These are phyloP conservation scores for Achaetomium macrosporum DNA, from an alignment of 2,329 filamentous ascomycete species.

Conservation along the genomic window DNA sequence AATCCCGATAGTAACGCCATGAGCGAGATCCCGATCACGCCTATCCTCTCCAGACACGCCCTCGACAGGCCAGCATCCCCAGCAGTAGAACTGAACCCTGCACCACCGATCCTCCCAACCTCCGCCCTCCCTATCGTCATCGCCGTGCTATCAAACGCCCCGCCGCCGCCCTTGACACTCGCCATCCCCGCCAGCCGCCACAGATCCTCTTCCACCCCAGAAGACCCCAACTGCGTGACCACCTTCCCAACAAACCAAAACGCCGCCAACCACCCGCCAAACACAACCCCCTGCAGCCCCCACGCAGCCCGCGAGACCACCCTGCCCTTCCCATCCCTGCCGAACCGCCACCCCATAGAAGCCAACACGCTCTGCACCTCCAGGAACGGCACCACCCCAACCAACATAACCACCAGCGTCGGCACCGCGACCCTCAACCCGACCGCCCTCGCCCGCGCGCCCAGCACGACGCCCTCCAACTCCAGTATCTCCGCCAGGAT, in stretches of 20 bases:
- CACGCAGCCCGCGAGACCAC: conserved; percentile 53
- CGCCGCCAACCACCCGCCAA: conserved; percentile 61
- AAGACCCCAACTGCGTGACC: background rate
- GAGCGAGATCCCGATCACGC: conserved; percentile 76
- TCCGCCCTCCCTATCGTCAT: conserved; percentile 26
- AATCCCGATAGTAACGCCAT: conserved; percentile 89
- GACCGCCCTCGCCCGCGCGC: conserved; percentile 58
- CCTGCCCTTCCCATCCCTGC: conserved; percentile 50
- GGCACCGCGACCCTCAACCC: conserved; percentile 66
- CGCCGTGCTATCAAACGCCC: conserved; percentile 30
- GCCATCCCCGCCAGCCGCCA: conserved; percentile 3
- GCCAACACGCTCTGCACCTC: conserved; percentile 63
- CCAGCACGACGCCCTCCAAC: conserved; percentile 63
- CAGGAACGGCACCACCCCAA: conserved; percentile 71
- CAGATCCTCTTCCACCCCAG: conserved; percentile 8
- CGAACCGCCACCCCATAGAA: conserved; percentile 56
- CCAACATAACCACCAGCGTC: conserved; percentile 63
- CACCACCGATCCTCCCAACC: conserved; percentile 2
- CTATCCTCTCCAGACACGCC: conserved; percentile 62
- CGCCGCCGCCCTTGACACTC: background rate
- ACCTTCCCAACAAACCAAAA: conserved; percentile 40
- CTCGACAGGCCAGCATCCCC: conserved; percentile 37
- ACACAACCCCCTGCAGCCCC: conserved; percentile 56
- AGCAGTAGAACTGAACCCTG: conserved; percentile 11
- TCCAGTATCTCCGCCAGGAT: conserved; percentile 82